Evolutionary conservation across 2,329 filamentous ascomycete genomes (phyloP).

Genomic region (Pseudocercospora eumusae): DNA sequence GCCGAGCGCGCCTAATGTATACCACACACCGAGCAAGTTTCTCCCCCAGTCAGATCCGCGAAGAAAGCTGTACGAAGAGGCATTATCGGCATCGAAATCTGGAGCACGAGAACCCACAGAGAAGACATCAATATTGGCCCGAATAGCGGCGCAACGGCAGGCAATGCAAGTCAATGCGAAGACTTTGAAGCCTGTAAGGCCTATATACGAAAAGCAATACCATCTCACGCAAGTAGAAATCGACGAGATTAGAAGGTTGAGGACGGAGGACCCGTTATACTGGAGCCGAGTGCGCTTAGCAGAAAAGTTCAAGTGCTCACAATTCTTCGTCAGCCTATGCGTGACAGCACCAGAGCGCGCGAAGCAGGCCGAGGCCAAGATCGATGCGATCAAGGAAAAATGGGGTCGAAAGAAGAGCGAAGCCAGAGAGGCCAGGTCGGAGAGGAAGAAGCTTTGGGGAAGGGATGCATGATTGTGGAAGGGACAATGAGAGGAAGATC

Average conservation of each 20-base stretch:
- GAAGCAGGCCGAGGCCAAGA: conserved; percentile 47
- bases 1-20: conserved; percentile 62
- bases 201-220: conserved; percentile 60
- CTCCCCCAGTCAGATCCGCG: conserved; percentile 61
- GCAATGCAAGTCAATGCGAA: conserved; percentile 21
- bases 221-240: conserved; percentile 60
- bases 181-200: conserved; percentile 54
- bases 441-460: conserved; percentile 63
- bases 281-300: conserved; percentile 64
- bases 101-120: conserved; percentile 19
- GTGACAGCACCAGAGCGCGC: conserved; percentile 51
- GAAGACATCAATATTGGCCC: conserved; percentile 24
- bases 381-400: conserved; percentile 58
- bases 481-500: not conserved
- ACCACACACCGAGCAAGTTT: conserved; percentile 66
- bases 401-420: conserved; percentile 63
- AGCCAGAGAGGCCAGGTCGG: conserved; percentile 62
- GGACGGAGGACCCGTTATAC: conserved; percentile 56
- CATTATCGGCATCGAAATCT: conserved; percentile 28
- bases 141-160: conserved; percentile 31
- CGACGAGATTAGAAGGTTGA: conserved; percentile 59
- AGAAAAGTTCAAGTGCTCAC: conserved; percentile 63
- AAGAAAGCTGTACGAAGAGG: conserved; percentile 23
- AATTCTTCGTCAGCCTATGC: conserved; percentile 63
- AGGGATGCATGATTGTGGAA: conserved; percentile 53